Base-by-base conservation (phyloP, 2,329 filamentous ascomycete genomes). In the Penicillium sclerotiorum region DNA sequence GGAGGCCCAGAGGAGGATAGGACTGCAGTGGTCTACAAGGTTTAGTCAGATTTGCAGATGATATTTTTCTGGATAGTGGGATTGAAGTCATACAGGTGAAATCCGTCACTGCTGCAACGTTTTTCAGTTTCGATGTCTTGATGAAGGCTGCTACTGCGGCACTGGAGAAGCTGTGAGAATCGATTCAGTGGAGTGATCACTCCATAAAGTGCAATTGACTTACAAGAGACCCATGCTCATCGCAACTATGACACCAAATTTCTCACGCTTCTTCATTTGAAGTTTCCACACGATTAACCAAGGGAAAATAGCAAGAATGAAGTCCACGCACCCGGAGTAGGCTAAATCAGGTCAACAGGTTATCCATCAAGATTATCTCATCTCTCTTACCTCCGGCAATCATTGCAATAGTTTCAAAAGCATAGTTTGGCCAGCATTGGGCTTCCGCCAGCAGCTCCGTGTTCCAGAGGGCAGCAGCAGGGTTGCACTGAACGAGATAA, bases 151-250 rank as follows among this genome's bases (percentile, higher is more conserved):
- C 55, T 12, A 55, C 45, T 6, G 56, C 56, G 6, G 63, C 62
- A 38, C 60, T 63, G 8, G 1, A n/a, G 52, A 9, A 49, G 41
- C 2, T 21, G 8, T 8, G 7, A n/a, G 28, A 6, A 20, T 20
- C 5, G 7, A 11, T 9, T 13, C n/a, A 4, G 9, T 37, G 20
- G 25, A 28, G 13, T 28, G 3, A 8, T 8, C 6, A 27, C 11
- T 7, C n/a, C n/a, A n/a, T 20, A 13, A 35, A 23, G 13, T 18
- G 12, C 17, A 39, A 12, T 36, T 7, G 22, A 49, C 59, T 46
- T 51, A 63, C 62, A 66, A 56, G 41, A 61, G 44, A 12, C 63
- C 64, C 39, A 68, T 45, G 33, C 62, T 64, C 63, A 66, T 64
- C 1, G 59, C 59, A 7, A 62, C 12, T 1, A 53, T 57, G 32